Evolutionary conservation across 495 filamentous ascomycete species (phyloP).

Genomic region (Penicillium paradoxum): DNA sequence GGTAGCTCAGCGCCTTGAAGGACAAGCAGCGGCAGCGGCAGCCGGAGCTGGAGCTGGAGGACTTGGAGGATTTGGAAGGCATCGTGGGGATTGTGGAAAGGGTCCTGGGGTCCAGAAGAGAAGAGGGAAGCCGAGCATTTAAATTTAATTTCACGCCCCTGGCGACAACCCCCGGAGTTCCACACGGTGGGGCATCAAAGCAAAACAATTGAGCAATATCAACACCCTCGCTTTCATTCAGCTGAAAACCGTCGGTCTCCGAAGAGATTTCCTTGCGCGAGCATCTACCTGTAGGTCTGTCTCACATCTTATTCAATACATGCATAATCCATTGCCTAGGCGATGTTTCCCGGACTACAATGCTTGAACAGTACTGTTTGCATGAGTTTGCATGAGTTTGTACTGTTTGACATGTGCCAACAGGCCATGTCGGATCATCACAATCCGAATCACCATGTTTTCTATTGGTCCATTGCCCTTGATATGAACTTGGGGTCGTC

Average conservation of each 20-base stretch:
- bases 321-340: background rate
- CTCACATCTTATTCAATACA: background rate
- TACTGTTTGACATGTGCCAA: background rate
- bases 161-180: conserved; percentile 16
- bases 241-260: background rate
- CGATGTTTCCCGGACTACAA: background rate
- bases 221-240: background rate
- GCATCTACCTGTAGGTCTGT: too few relatives aligned
- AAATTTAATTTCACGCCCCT: conserved; percentile 16
- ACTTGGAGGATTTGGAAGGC: conserved; percentile 26
- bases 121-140: conserved; percentile 2
- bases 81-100: conserved; percentile 10
- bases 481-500: background rate
- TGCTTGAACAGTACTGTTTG: background rate
- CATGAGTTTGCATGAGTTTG: background rate
- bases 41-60: conserved; percentile 19
- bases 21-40: conserved; percentile 25
- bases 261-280: background rate
- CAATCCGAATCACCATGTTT: conserved; percentile 18
- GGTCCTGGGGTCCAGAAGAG: background rate
- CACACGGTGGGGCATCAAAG: conserved; percentile 11
- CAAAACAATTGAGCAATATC: conserved; percentile 1
- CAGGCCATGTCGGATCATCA: conserved; percentile 25
- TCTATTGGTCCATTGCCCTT: conserved; percentile 5
- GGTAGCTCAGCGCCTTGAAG: conserved; percentile 44